phyloP scores from a whole-genome alignment of 2,329 filamentous ascomycete species.

The Talaromyces sp. region DNA sequence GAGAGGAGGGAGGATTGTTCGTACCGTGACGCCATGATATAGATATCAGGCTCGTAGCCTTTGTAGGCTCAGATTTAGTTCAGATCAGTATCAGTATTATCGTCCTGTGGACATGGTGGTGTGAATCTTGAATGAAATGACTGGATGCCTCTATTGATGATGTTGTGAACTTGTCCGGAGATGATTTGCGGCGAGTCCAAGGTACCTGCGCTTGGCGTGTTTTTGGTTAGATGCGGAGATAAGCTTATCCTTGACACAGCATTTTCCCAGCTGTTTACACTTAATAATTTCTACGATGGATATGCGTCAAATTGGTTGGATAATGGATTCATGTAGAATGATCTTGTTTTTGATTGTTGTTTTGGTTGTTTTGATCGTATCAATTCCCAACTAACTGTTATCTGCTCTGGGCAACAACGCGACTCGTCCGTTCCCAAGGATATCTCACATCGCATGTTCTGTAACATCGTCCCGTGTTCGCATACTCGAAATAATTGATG shows the following conservation, averaged over 20 bases:
- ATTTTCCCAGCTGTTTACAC: too few relatives aligned
- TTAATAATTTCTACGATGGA: too few relatives aligned
- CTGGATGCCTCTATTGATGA: not conserved
- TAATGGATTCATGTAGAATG: not conserved
- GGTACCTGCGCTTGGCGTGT: constrained; percentile 8
- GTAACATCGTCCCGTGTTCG: not conserved
- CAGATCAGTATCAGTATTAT: not conserved
- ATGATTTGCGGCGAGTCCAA: constrained; percentile 18
- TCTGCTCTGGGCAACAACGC: not conserved
- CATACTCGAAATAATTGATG: not conserved
- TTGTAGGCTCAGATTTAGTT: not conserved
- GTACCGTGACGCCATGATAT: constrained; percentile 17
- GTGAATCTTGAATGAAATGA: not conserved
- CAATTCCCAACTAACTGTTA: not conserved
- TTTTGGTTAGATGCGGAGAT: constrained; percentile 5
- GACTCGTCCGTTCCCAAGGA: not conserved
- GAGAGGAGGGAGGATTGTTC: not conserved
- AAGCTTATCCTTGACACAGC: not conserved
- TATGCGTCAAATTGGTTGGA: too few relatives aligned
- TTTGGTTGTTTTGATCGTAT: constrained; percentile 1
- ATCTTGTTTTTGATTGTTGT: not conserved
- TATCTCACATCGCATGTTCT: not conserved
- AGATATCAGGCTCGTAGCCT: not conserved
- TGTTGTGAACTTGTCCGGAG: constrained; percentile 38
- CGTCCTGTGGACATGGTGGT: not conserved